Percentiles rank a stretch among this genome's conserved stretches.
Conservation (phyloP, 1,284 basidiomycete genomes). For the Cerioporus squamosus region DNA sequence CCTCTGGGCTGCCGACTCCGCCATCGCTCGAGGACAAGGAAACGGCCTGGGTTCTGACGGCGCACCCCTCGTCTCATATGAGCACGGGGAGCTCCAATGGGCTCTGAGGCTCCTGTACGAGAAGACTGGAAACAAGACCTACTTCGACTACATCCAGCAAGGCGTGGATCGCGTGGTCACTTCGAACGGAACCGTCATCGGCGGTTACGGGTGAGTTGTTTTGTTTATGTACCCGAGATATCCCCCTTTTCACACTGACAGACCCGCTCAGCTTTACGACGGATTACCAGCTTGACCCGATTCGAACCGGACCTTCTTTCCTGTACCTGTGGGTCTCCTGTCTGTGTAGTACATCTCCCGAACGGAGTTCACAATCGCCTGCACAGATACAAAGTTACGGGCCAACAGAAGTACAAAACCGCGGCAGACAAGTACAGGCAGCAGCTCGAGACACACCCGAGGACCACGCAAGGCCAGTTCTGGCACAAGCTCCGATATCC, state of each 20-base stretch:
- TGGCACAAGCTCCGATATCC: neutral
- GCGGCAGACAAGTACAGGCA: neutral
- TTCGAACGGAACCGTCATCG: neutral
- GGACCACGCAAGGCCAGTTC: neutral
- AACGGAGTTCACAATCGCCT: neutral
- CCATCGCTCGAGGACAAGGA: constrained; percentile 19
- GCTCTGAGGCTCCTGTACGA: constrained; percentile 13
- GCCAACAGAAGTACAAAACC: neutral
- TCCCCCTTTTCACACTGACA: neutral
- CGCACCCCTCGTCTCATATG: constrained; percentile 15
- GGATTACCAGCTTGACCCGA: neutral
- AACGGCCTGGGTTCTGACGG: constrained; percentile 7
- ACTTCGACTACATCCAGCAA: neutral
- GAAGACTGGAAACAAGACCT: neutral
- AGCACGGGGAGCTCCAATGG: constrained; percentile 22
- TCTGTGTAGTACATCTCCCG: too few relatives aligned
- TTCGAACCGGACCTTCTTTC: neutral
- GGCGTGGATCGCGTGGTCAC: neutral
- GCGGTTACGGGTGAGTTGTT: neutral
- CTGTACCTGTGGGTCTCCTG: neutral
- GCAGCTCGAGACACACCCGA: neutral
- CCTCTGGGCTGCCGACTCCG: constrained; percentile 19
- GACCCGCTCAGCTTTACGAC: neutral
- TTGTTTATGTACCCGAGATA: neutral
- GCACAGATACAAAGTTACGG: neutral